Evolutionary conservation across 208 protist species (phyloP).

Genomic region (Leishmania tropica): DNA sequence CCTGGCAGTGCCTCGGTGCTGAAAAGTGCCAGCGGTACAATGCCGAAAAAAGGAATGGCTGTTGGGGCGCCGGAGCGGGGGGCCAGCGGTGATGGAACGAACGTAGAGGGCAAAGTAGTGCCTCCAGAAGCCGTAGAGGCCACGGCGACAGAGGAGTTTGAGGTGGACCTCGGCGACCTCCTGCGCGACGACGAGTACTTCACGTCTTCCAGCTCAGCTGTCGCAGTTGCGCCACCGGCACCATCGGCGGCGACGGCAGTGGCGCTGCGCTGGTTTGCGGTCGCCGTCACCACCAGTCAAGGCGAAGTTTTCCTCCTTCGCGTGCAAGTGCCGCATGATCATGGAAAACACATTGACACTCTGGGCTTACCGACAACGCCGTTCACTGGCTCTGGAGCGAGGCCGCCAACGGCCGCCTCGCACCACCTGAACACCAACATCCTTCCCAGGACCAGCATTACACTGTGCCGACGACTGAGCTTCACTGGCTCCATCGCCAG

Average conservation of each 20-base stretch:
- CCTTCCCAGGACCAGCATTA: neutral
- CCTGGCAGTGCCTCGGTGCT: neutral
- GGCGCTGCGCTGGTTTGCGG: slow-evolving; percentile 4
- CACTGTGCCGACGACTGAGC: neutral
- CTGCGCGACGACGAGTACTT: slow-evolving; percentile 31
- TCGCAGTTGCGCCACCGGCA: neutral
- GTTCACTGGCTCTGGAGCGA: neutral
- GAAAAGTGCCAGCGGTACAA: neutral
- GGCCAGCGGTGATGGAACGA: neutral
- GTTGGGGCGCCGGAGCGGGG: neutral
- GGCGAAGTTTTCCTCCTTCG: slow-evolving; percentile 29
- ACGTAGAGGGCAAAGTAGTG: neutral
- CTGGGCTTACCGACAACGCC: neutral
- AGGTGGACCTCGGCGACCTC: slow-evolving; percentile 11
- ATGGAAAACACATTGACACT: neutral
- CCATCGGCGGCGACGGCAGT: neutral
- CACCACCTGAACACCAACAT: neutral
- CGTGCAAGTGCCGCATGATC: slow-evolving; percentile 7
- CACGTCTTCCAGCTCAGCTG: slow-evolving; percentile 23
- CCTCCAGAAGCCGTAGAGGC: neutral
- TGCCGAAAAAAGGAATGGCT: slow-evolving; percentile 7
- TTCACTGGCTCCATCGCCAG: neutral
- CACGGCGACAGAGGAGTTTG: slow-evolving; percentile 2
- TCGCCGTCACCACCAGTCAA: slow-evolving; percentile 20
- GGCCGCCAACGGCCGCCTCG: neutral